These are phyloP conservation scores for Boletus smithii DNA, from an alignment of 1,284 basidiomycete species.

Conservation along the genomic window DNA sequence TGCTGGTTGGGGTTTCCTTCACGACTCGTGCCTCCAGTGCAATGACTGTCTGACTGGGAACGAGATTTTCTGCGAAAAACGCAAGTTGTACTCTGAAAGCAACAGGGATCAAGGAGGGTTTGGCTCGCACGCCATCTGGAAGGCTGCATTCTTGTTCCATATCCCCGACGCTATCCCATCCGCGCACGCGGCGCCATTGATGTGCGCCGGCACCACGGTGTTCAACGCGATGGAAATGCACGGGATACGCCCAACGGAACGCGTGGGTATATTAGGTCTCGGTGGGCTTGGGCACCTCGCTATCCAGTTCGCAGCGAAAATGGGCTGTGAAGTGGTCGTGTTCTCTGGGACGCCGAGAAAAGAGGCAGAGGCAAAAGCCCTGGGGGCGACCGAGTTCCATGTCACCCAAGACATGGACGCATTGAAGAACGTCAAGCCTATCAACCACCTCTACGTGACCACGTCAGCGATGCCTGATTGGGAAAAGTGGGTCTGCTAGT, in stretches of 20 bases:
- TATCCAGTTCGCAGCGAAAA: constrained; percentile 16
- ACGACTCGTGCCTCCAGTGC: constrained; percentile 13
- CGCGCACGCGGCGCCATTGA: constrained; percentile 22
- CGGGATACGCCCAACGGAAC: not conserved
- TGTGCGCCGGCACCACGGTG: constrained; percentile 13
- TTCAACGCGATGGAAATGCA: constrained; percentile 21
- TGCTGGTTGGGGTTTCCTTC: not conserved
- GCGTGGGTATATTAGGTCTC: not conserved
- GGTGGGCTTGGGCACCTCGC: not conserved
- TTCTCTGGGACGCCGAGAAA: not conserved
- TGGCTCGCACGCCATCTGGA: constrained; percentile 26
- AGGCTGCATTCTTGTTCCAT: constrained; percentile 24
- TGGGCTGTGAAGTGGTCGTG: constrained; percentile 43
- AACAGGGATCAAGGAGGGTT: constrained; percentile 28
- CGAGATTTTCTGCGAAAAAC: constrained; percentile 16
- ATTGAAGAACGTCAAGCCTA: not conserved
- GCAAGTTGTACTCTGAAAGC: constrained; percentile 14
- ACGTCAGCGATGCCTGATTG: constrained; percentile 6
- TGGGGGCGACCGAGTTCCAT: constrained; percentile 44
- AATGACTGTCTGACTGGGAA: constrained; percentile 16
- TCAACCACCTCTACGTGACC: not conserved
- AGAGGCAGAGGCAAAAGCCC: constrained; percentile 41
- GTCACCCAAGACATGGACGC: constrained; percentile 15
- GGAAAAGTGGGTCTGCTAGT: constrained; percentile 3
- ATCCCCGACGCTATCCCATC: constrained; percentile 28